Evolutionary conservation across 768 basidiomycete genomes (phyloP).

Genomic region (Russula olivacea): DNA sequence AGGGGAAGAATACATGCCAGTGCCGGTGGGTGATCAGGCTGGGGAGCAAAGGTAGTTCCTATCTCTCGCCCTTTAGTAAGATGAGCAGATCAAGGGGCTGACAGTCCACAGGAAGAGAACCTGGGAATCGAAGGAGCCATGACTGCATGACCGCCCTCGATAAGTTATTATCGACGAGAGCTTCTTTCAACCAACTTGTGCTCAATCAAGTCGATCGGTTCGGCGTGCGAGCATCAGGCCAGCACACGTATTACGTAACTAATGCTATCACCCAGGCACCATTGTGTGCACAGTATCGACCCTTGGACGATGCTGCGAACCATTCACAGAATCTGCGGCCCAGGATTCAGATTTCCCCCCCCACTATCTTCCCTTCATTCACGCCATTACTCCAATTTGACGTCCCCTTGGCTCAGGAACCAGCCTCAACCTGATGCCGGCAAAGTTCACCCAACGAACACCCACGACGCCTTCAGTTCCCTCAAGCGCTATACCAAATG

Average conservation of each 20-base stretch:
- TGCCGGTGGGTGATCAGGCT: neutral
- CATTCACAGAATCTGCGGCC: neutral
- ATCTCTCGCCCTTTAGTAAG: neutral
- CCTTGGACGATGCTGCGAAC: neutral
- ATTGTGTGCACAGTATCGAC: too few species aligned
- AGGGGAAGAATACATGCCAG: slow-evolving; percentile 8
- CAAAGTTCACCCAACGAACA: slow-evolving; percentile 34
- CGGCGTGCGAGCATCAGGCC: too few species aligned
- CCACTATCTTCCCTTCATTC: neutral
- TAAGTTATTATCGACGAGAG: too few species aligned
- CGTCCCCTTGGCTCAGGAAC: slow-evolving; percentile 17
- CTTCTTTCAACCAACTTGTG: too few species aligned
- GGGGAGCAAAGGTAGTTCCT: neutral
- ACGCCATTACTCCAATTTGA: neutral
- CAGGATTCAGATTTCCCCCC: neutral
- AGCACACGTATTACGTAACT: too few species aligned
- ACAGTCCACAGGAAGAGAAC: too few species aligned
- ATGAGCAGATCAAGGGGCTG: too few species aligned
- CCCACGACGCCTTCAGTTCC: slow-evolving; percentile 39
- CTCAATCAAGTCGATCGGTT: neutral
- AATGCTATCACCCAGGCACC: too few species aligned
- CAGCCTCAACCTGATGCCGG: slow-evolving; percentile 22
- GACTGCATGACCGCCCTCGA: neutral
- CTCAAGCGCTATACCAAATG: slow-evolving; percentile 46
- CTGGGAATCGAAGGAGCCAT: neutral